Percentiles rank a stretch among this genome's conserved stretches.
Conservation (phyloP, 1,139 yeast genomes). For the Candida freyschussii region DNA sequence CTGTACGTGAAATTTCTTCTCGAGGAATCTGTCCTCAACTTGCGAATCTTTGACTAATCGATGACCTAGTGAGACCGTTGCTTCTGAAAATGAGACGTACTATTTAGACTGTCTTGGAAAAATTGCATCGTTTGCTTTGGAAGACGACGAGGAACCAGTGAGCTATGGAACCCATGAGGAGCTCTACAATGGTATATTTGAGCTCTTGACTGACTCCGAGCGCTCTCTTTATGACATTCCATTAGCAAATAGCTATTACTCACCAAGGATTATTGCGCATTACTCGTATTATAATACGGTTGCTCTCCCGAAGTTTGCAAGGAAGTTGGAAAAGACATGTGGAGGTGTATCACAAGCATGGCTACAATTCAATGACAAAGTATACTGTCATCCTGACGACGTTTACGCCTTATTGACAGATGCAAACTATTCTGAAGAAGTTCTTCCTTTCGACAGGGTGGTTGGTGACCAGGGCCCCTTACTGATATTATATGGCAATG, state of each 20-base stretch:
- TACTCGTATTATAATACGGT: slow-evolving; percentile 43
- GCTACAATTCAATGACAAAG: slow-evolving; percentile 46
- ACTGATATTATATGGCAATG: slow-evolving; percentile 50
- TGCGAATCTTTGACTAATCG: slow-evolving; percentile 2
- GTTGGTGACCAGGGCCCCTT: slow-evolving; percentile 48
- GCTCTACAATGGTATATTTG: slow-evolving; percentile 35
- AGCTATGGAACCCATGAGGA: slow-evolving; percentile 28
- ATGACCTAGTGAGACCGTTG: slow-evolving; percentile 42
- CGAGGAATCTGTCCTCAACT: not conserved
- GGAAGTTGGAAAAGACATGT: slow-evolving; percentile 23
- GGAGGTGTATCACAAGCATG: slow-evolving; percentile 40
- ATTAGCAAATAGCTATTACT: slow-evolving; percentile 45
- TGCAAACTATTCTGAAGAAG: slow-evolving; percentile 19
- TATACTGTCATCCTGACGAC: slow-evolving; percentile 62
- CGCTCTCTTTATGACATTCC: slow-evolving; percentile 44
- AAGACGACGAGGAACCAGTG: slow-evolving; percentile 19
- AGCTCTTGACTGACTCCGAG: slow-evolving; percentile 28
- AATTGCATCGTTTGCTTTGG: slow-evolving; percentile 30
- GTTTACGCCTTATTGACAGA: slow-evolving; percentile 62
- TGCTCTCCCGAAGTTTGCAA: slow-evolving; percentile 18
- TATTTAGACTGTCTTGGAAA: slow-evolving; percentile 44
- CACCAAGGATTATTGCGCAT: slow-evolving; percentile 65
- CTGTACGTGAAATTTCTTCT: slow-evolving; percentile 30
- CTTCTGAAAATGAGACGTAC: slow-evolving; percentile 43
- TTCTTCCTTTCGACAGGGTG: slow-evolving; percentile 52